Base-by-base conservation (phyloP, 805 yeast genomes). In the Zygosaccharomyces bailii region DNA sequence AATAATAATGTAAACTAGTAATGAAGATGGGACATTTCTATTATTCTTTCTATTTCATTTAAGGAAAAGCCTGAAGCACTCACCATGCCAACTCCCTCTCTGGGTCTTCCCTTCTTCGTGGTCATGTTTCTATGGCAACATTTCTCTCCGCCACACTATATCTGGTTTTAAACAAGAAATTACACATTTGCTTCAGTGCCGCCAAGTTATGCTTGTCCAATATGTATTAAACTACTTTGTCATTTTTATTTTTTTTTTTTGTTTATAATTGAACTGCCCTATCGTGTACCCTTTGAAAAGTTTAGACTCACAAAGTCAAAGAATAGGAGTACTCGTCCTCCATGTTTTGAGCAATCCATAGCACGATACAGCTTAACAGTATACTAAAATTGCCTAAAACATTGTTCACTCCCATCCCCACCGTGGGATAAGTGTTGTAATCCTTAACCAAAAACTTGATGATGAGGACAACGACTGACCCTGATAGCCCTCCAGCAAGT, bases 321-420 rank as follows among this genome's bases (percentile, higher is more conserved):
- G 96, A 84, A 63, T 93, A 91, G 51, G 95, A 85, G 67, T 90
- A 91, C 66, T 91, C 98, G 60, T 93, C 98, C 65, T 93, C 97
- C 47, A 89, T 82, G 63, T 89, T 93, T 63, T 91, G 98, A 17
- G 96, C 88, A 43, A 91, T 71, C 99, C 99, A 93, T 56, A 93
- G 70, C 6, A 83, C 73, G 37, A 87, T 79, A 66, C 97, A 90
- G 70, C 97, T 88, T 55, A 87, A 68, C 88, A 91, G 85, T 27
- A 91, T 79, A 49, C 84, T 72, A 5, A 79, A 76, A 57, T 90
- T 88, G 35, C 87, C 81, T 17, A 84, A 76, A 32, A 93, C 90
- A 66, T 91, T 91, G 46, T 87, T 81, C 17, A 88, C 76, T 13
- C 98, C 99, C 96, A 93, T 89, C 4, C 93, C 91, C 43, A 91